phyloP scores from a whole-genome alignment of 2,329 filamentous ascomycete genomes.

The Fusarium xyrophilum region DNA sequence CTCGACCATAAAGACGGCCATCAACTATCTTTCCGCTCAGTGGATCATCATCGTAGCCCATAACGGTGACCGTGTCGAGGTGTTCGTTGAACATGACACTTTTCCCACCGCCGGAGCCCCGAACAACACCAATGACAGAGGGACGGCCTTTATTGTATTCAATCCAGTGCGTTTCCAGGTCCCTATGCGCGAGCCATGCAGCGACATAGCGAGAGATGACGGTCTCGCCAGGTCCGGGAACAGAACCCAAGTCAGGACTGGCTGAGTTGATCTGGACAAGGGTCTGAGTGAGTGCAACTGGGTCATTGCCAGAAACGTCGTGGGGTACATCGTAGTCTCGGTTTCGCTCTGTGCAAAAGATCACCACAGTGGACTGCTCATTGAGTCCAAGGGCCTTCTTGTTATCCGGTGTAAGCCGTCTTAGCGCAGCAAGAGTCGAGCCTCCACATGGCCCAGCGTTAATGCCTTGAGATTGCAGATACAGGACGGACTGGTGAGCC shows the following conservation, averaged over 20 bases:
- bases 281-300: conserved; percentile 51
- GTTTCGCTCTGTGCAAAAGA: conserved; percentile 67
- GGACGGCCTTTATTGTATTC: conserved; percentile 56
- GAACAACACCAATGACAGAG: conserved; percentile 57
- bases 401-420: conserved; percentile 51
- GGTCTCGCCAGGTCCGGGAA: conserved; percentile 54
- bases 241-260: conserved; percentile 52
- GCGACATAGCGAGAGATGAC: conserved; percentile 55
- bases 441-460: conserved; percentile 69
- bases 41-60: conserved; percentile 55
- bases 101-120: conserved; percentile 55
- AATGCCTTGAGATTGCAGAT: conserved; percentile 57
- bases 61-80: conserved; percentile 58
- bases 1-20: conserved; percentile 54
- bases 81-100: conserved; percentile 62
- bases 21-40: conserved; percentile 52
- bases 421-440: conserved; percentile 63
- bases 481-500: conserved; percentile 63
- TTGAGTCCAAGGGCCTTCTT: conserved; percentile 49
- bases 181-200: conserved; percentile 59
- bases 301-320: conserved; percentile 51
- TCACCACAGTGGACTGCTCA: conserved; percentile 63
- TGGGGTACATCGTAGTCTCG: conserved; percentile 59
- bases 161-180: conserved; percentile 58
- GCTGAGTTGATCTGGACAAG: conserved; percentile 59